phyloP scores from a whole-genome alignment of 192 early-diverging fungal genomes.

The Linnemannia hyalina region DNA sequence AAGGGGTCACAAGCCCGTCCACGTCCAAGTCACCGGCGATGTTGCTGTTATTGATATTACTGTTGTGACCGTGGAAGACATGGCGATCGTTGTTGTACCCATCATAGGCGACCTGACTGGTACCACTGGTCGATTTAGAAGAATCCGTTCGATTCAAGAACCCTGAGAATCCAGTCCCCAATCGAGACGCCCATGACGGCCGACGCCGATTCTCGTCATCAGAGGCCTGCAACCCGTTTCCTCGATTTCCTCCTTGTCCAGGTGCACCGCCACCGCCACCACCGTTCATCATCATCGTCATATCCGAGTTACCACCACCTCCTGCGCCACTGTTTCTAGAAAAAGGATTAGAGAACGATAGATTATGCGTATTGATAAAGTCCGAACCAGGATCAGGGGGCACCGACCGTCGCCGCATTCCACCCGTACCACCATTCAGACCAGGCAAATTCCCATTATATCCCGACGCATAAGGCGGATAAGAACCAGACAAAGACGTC shows the following conservation, averaged over 20 bases:
- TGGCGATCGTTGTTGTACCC: not conserved
- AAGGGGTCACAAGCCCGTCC: not conserved
- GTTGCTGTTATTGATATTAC: not conserved
- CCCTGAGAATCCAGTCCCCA: not conserved
- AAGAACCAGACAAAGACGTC: not conserved
- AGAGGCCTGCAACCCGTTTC: not conserved
- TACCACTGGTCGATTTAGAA: not conserved
- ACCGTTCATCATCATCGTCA: not conserved
- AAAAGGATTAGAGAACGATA: not conserved
- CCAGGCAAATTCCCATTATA: not conserved
- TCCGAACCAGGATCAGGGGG: not conserved
- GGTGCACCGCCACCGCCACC: not conserved
- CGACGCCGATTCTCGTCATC: not conserved
- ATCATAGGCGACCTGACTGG: not conserved
- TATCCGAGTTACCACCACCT: not conserved
- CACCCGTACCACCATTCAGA: not conserved
- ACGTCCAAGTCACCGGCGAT: not conserved
- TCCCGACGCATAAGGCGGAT: not conserved
- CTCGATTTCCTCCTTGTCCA: not conserved
- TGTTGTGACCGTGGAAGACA: not conserved
- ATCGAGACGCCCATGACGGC: not conserved
- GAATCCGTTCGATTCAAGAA: not conserved
- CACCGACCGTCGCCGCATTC: not conserved
- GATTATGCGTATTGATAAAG: not conserved
- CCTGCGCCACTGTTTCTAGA: not conserved